Base-by-base conservation (phyloP, 169 alveolate species). In the Plasmodium malariae region DNA sequence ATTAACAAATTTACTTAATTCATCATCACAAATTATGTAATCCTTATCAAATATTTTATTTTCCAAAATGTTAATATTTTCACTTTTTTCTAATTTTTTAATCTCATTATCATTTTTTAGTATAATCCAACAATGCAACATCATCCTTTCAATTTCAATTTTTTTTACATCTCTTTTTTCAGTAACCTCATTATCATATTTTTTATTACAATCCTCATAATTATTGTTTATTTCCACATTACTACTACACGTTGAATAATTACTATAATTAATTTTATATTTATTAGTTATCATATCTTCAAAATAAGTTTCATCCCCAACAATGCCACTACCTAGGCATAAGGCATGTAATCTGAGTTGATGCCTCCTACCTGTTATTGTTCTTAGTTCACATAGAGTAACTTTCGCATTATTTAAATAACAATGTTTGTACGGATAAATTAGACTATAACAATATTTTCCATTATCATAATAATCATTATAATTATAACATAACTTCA, bases 281-380 rank as follows among this genome's bases (percentile, higher is more conserved):
- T 74, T 86, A 40, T 62, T 86, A 28, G 43, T 63, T 69, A 72
- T 28, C 92, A 74, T 86, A 55, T 86, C 92, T 37, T 86, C 80
- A 45, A 86, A 86, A 54, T 86, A 86, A 28, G 92, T 86, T 62
- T 59, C 92, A 30, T 86, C 92, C n/a, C 92, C 92, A 37, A 86
- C 88, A 30, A 86, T 86, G 0, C 68, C 76, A 72, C 88, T 72
- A 24, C 92, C 92, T 62, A 86, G 17, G 26, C 54, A 69, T 12
- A 74, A 49, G 17, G 88, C 55, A 63, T 86, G 92, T 40, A 86
- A 37, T 45, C 92, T 60, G 5, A 86, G 74, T 45, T 86, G 92
- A 57, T 86, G 92, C 21, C 92, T 72, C 51, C 92, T 72, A 17
- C 92, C 92, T 45, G 92, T 86, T 30, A 86, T 19, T 19, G 92